These are phyloP conservation scores for Chrysoporthe cubensis DNA, from an alignment of 2,329 filamentous ascomycete genomes.

Conservation along the genomic window DNA sequence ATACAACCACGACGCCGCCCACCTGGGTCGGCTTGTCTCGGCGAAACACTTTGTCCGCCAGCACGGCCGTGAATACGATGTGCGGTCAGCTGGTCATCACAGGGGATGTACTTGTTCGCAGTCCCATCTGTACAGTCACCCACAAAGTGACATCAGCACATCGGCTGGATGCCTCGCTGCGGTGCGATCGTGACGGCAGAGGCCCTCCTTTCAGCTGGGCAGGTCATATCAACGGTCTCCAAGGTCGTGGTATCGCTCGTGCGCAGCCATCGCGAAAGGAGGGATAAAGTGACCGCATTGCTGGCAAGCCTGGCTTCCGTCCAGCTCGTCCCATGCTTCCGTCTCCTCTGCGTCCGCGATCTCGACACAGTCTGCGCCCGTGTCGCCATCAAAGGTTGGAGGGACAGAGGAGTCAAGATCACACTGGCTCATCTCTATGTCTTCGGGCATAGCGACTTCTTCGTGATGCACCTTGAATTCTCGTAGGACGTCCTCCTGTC, in stretches of 20 bases:
- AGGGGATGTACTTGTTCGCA: too few species aligned
- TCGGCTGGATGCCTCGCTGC: too few species aligned
- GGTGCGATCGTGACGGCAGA: too few species aligned
- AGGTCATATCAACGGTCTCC: slow-evolving; percentile 7
- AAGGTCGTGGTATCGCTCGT: slow-evolving; percentile 23
- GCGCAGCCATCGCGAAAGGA: slow-evolving; percentile 23
- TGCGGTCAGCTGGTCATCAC: too few species aligned
- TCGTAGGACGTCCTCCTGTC: slow-evolving; percentile 70
- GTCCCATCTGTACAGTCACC: too few species aligned
- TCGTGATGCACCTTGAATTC: slow-evolving; percentile 65
- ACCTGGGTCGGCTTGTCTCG: too few species aligned
- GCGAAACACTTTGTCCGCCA: too few species aligned
- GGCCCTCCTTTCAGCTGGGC: neutral
- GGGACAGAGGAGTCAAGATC: neutral
- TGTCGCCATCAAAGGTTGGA: neutral
- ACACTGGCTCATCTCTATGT: slow-evolving; percentile 27
- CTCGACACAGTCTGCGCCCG: slow-evolving; percentile 1
- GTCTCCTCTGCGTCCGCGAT: slow-evolving; percentile 16
- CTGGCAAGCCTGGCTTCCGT: slow-evolving; percentile 22
- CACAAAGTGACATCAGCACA: too few species aligned
- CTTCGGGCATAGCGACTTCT: slow-evolving; percentile 28
- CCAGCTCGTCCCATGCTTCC: slow-evolving; percentile 22
- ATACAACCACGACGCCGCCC: too few species aligned
- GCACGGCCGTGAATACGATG: too few species aligned
- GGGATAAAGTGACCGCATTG: slow-evolving; percentile 24